These are phyloP conservation scores for Candida takata DNA, from an alignment of 805 yeast genomes.

Conservation along the genomic window DNA sequence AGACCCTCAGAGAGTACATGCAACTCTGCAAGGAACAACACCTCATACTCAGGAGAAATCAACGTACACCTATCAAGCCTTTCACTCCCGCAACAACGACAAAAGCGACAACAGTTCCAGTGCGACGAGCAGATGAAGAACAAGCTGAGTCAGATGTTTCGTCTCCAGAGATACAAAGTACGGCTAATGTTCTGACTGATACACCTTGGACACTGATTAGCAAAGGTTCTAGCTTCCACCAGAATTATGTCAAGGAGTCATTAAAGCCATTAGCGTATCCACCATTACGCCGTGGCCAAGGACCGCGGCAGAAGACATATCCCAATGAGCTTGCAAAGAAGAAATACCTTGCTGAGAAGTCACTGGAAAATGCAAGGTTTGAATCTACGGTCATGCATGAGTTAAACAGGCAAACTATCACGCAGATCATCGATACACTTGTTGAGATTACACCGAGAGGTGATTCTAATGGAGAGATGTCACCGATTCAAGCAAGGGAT, in stretches of 20 bases:
- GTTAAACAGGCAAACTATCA: constrained; percentile 14
- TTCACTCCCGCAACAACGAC: not conserved
- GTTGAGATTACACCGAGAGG: constrained; percentile 20
- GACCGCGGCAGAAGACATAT: constrained; percentile 4
- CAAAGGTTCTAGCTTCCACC: constrained; percentile 25
- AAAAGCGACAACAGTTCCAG: no score
- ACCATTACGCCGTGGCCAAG: constrained; percentile 21
- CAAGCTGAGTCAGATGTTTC: no score
- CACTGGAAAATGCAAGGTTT: constrained; percentile 5
- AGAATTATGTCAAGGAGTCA: constrained; percentile 22
- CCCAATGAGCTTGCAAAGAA: constrained; percentile 15
- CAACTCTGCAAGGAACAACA: not conserved
- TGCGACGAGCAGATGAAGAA: not conserved
- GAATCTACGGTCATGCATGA: constrained; percentile 11
- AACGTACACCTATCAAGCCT: not conserved
- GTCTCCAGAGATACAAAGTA: no score
- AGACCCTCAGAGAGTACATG: constrained; percentile 1
- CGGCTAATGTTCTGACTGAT: no score
- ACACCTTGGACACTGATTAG: constrained; percentile 18
- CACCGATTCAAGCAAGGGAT: constrained; percentile 11
- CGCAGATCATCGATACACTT: constrained; percentile 21
- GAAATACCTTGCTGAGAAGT: constrained; percentile 1
- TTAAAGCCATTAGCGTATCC: constrained; percentile 23
- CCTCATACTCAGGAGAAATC: not conserved
- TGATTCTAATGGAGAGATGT: constrained; percentile 6